Conservation (phyloP, 1,139 yeast genomes). For the Kodamaea sp. region DNA sequence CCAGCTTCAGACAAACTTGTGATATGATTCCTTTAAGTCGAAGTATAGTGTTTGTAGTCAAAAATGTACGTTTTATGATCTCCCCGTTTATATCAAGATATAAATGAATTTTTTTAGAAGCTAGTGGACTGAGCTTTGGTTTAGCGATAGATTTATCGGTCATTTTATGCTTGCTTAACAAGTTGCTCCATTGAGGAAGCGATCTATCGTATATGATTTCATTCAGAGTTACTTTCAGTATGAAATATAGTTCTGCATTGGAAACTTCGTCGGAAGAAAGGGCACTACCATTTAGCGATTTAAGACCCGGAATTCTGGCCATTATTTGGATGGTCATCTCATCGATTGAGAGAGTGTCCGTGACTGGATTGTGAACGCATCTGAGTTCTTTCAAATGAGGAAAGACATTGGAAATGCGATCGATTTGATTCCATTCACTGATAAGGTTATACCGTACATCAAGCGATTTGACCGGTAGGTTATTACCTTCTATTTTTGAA, state of each 20-base stretch:
- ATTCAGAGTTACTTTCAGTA: slow-evolving; percentile 45
- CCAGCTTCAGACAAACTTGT: slow-evolving; percentile 6
- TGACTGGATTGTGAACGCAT: slow-evolving; percentile 53
- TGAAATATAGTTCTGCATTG: slow-evolving; percentile 67
- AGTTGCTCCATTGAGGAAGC: slow-evolving; percentile 24
- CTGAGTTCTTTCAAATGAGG: slow-evolving; percentile 43
- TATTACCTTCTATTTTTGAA: background rate
- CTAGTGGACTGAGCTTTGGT: background rate
- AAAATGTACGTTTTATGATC: slow-evolving; percentile 17
- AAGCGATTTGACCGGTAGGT: slow-evolving; percentile 17
- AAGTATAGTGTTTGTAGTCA: slow-evolving; percentile 26
- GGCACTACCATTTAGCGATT: slow-evolving; percentile 53
- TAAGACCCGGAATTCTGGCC: slow-evolving; percentile 38
- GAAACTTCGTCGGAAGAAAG: slow-evolving; percentile 46
- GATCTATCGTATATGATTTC: slow-evolving; percentile 22
- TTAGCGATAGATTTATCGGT: background rate
- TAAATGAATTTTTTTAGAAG: slow-evolving; percentile 8
- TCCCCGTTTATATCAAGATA: slow-evolving; percentile 2
- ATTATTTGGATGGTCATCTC: slow-evolving; percentile 42
- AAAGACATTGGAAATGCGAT: slow-evolving; percentile 26
- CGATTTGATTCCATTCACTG: slow-evolving; percentile 47
- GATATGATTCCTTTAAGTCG: slow-evolving; percentile 26
- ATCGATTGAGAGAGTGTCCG: slow-evolving; percentile 28
- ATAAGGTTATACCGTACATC: slow-evolving; percentile 51
- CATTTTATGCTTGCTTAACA: slow-evolving; percentile 25